Conservation (phyloP, 2,329 filamentous ascomycete species). For the Fusarium guadeloupense region DNA sequence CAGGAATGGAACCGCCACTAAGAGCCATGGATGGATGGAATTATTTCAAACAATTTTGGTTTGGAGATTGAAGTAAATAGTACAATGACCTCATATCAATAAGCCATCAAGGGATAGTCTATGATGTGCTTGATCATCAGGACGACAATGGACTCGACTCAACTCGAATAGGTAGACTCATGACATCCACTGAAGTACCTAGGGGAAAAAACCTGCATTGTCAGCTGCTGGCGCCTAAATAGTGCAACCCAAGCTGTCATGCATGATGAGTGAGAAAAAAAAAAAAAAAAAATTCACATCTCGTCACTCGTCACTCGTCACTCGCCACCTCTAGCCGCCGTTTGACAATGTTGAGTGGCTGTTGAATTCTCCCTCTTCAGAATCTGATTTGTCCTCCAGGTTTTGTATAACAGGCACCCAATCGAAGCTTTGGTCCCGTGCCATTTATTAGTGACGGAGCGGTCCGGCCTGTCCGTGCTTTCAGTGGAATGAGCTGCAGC, state of each 20-base stretch:
- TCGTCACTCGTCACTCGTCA: background rate
- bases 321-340: constrained; percentile 25
- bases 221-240: constrained; percentile 31
- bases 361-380: constrained; percentile 10
- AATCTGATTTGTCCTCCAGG: constrained; percentile 10
- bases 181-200: no score
- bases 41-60: background rate
- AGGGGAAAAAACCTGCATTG: constrained; percentile 1
- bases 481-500: no score
- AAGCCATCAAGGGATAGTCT: background rate
- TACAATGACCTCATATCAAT: constrained; percentile 13
- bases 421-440: constrained; percentile 29
- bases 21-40: constrained; percentile 6
- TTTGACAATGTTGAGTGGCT: constrained; percentile 1
- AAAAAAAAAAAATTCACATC: constrained; percentile 20
- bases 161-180: no score
- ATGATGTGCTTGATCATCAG: background rate
- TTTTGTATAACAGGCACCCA: background rate
- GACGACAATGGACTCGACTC: background rate
- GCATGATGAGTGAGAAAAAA: constrained; percentile 10
- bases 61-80: background rate
- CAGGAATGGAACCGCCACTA: constrained; percentile 15
- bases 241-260: constrained; percentile 7
- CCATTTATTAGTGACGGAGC: constrained; percentile 18
- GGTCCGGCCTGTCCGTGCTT: constrained; percentile 7